A percentile compares a stretch with the other conserved stretches of the same genome.
phyloP scores from a whole-genome alignment of 225 moss, liverwort and hornwort species.

The Pseudisothecium myosuroides region DNA sequence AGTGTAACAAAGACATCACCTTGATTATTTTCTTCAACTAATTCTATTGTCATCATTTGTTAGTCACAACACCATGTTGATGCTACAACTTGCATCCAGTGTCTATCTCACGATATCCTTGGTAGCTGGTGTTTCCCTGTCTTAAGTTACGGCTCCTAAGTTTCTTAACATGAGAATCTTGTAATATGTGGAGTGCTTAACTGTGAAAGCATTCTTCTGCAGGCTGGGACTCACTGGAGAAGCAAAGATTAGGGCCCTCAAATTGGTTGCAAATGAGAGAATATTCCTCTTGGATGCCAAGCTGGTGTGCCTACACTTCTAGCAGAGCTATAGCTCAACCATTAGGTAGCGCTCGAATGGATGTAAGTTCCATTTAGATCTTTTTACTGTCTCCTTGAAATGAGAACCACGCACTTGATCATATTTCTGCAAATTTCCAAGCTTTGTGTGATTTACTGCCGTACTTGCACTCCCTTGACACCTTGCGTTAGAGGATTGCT shows the following conservation, averaged over 20 bases:
- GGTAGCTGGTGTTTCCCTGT: neutral
- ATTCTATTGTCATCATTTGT: neutral
- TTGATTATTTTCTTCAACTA: neutral
- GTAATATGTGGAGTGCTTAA: neutral
- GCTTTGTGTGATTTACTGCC: neutral
- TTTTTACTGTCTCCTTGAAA: neutral
- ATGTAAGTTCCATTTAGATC: conserved; percentile 30
- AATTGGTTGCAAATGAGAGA: conserved; percentile 57
- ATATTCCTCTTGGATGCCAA: conserved; percentile 56
- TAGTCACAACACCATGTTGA: neutral
- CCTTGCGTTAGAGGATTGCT: neutral
- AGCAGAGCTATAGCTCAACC: conserved; percentile 79
- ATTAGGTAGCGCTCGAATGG: conserved; percentile 47
- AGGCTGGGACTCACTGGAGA: conserved; percentile 75
- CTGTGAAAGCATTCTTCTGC: neutral
- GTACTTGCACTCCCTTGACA: neutral
- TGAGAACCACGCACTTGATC: neutral
- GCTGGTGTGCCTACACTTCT: conserved; percentile 81
- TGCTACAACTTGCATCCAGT: neutral
- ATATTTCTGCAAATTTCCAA: neutral
- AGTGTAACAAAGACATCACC: neutral
- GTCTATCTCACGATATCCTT: neutral
- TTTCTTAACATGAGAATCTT: neutral
- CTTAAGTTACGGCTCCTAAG: neutral
- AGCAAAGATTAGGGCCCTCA: conserved; percentile 52